Conservation (phyloP, 2,329 filamentous ascomycete species). For the Colletotrichum spinosum region DNA sequence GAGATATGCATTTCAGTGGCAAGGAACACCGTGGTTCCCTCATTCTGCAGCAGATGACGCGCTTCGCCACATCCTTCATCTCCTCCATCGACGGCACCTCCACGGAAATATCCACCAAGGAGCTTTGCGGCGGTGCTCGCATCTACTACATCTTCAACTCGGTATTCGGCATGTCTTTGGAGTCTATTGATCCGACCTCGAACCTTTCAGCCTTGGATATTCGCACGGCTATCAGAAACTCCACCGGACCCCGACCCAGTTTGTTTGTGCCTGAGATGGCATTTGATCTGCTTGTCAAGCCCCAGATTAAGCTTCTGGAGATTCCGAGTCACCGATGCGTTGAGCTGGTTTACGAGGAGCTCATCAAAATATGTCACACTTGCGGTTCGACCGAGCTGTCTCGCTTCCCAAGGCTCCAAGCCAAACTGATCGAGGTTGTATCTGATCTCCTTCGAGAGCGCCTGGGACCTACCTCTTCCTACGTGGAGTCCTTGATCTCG, state of each 20-base stretch:
- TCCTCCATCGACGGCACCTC: constrained; percentile 99
- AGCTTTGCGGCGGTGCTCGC: constrained; percentile 91
- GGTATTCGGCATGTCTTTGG: constrained; percentile 95
- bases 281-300: constrained; percentile 97
- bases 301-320: constrained; percentile 97
- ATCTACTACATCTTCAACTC: constrained; percentile 99
- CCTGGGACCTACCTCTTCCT: constrained; percentile 86
- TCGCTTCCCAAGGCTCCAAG: constrained; percentile 91
- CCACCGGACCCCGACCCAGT: constrained; percentile 93
- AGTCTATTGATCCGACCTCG: constrained; percentile 94
- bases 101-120: constrained; percentile 98
- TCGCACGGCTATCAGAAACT: constrained; percentile 96
- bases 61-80: constrained; percentile 97
- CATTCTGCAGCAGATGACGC: constrained; percentile 97
- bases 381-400: constrained; percentile 95
- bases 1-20: constrained; percentile 96
- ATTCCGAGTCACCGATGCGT: constrained; percentile 96
- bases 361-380: constrained; percentile 99
- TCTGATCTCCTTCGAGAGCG: constrained; percentile 94
- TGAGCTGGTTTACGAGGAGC: constrained; percentile 96
- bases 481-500: constrained; percentile 96
- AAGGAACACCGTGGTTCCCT: constrained; percentile 96
- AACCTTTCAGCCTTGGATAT: constrained; percentile 97
- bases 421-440: constrained; percentile 97
- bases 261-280: constrained; percentile 97